Conservation (phyloP, 2,329 filamentous ascomycete species). For the Neospermospora avenae region DNA sequence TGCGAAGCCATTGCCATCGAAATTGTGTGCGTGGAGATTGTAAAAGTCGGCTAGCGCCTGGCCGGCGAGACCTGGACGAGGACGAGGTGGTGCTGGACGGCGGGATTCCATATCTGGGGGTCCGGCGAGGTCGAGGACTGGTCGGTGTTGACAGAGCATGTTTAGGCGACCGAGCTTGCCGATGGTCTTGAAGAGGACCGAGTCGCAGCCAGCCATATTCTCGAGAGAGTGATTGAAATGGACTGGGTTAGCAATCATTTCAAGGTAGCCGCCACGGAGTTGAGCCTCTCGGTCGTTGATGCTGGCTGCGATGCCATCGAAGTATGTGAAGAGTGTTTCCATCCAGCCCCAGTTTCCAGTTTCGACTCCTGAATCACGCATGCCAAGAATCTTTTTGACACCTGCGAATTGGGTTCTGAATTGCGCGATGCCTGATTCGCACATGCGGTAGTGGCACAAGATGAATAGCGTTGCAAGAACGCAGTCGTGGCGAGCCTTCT, state of each 20-base stretch:
- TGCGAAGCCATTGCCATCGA: conserved; percentile 66
- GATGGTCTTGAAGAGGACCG: conserved; percentile 81
- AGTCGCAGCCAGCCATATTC: conserved; percentile 84
- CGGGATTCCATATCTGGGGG: conserved; percentile 28
- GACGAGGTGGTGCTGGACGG: conserved; percentile 30
- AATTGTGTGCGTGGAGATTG: conserved; percentile 51
- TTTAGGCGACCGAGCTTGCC: conserved; percentile 81
- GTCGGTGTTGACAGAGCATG: conserved; percentile 69
- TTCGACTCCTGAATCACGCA: conserved; percentile 62
- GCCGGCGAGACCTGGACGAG: conserved; percentile 40
- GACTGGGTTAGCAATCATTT: conserved; percentile 61
- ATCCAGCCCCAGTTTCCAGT: conserved; percentile 79
- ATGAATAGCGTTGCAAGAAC: conserved; percentile 84
- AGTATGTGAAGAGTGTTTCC: conserved; percentile 89
- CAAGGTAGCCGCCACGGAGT: conserved; percentile 60
- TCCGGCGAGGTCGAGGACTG: conserved; percentile 47
- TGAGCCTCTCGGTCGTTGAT: conserved; percentile 91
- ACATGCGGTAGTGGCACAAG: conserved; percentile 88
- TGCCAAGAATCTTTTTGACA: conserved; percentile 81
- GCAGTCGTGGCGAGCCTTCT: conserved; percentile 76
- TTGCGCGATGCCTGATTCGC: conserved; percentile 86
- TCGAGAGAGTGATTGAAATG: conserved; percentile 59
- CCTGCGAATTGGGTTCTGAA: conserved; percentile 93
- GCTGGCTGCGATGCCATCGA: conserved; percentile 87
- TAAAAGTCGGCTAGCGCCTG: conserved; percentile 47